A percentile compares a stretch with the other conserved stretches of the same genome.
Conservation (phyloP, 2,329 filamentous ascomycete genomes). For the Alternaria triticimaculans region DNA sequence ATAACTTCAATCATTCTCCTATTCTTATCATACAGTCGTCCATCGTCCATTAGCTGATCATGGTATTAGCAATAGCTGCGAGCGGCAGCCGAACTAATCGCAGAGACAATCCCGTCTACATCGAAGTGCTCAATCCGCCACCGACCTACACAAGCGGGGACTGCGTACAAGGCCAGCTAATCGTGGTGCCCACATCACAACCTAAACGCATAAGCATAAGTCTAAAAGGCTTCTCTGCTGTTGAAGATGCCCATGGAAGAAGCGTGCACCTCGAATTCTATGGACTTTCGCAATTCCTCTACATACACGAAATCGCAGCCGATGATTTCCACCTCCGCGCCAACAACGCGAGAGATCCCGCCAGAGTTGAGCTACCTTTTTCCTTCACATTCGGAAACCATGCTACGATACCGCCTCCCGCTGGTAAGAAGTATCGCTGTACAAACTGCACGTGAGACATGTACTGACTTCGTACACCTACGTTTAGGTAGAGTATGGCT, state of each 20-base stretch:
- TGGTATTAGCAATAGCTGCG: conserved; percentile 15
- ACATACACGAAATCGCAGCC: conserved; percentile 11
- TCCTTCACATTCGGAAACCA: conserved; percentile 29
- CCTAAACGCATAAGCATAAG: conserved; percentile 25
- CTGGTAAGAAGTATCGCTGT: neutral
- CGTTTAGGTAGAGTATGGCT: conserved; percentile 12
- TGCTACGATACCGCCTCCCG: conserved; percentile 21
- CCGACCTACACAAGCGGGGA: conserved; percentile 31
- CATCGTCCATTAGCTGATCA: neutral
- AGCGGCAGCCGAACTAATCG: conserved; percentile 14
- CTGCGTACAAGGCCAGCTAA: conserved; percentile 25
- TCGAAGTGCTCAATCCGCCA: conserved; percentile 16
- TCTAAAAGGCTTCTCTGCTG: conserved; percentile 21
- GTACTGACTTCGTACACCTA: neutral
- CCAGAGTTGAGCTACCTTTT: conserved; percentile 35
- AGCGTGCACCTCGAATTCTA: conserved; percentile 26
- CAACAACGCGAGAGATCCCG: conserved; percentile 23
- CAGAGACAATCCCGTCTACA: conserved; percentile 24
- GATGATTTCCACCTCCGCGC: conserved; percentile 30
- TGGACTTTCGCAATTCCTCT: conserved; percentile 23
- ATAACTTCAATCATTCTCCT: neutral
- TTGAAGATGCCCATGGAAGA: conserved; percentile 19
- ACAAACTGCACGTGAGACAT: neutral
- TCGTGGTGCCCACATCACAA: conserved; percentile 25
- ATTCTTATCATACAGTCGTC: neutral